These are phyloP conservation scores for Trichoderma semiorbis DNA, from an alignment of 2,329 filamentous ascomycete genomes.

Conservation along the genomic window DNA sequence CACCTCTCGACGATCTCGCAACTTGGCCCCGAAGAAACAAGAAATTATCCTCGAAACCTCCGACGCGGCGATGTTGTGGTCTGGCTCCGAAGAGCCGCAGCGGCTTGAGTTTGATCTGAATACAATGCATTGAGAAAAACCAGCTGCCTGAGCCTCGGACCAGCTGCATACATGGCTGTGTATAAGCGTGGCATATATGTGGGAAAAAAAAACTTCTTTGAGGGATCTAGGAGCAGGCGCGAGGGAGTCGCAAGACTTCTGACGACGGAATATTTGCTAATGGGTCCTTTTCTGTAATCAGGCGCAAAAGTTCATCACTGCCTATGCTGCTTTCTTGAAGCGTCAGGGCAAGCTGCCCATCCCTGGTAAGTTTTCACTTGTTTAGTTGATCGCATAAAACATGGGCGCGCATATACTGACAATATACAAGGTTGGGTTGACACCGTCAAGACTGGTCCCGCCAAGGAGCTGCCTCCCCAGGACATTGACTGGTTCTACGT, in stretches of 20 bases:
- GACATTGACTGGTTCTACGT: slow-evolving; percentile 95
- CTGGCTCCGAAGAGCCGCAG: background rate
- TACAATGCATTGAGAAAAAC: background rate
- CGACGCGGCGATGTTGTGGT: slow-evolving; percentile 12
- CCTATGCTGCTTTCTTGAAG: slow-evolving; percentile 88
- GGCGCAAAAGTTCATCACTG: slow-evolving; percentile 85
- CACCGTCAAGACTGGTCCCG: slow-evolving; percentile 96
- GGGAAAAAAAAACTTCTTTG: slow-evolving; percentile 5
- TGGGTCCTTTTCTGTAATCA: slow-evolving; percentile 48
- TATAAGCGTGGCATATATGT: slow-evolving; percentile 18
- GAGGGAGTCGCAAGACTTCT: slow-evolving; percentile 71
- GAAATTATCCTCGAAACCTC: slow-evolving; percentile 13
- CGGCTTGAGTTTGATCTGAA: slow-evolving; percentile 6
- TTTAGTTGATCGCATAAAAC: background rate
- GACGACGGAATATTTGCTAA: slow-evolving; percentile 71
- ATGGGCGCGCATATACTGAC: background rate
- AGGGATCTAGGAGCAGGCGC: slow-evolving; percentile 58
- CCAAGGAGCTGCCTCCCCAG: slow-evolving; percentile 97
- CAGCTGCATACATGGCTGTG: background rate
- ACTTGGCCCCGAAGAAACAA: slow-evolving; percentile 20
- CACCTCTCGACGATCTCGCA: slow-evolving; percentile 24
- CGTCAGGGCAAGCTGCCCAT: slow-evolving; percentile 90
- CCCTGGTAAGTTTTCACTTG: slow-evolving; percentile 62
- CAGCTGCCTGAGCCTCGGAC: background rate
- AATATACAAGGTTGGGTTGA: slow-evolving; percentile 81